Evolutionary conservation across 306 rosid genomes (phyloP).

Genomic region (Gastrolobium villosum): DNA sequence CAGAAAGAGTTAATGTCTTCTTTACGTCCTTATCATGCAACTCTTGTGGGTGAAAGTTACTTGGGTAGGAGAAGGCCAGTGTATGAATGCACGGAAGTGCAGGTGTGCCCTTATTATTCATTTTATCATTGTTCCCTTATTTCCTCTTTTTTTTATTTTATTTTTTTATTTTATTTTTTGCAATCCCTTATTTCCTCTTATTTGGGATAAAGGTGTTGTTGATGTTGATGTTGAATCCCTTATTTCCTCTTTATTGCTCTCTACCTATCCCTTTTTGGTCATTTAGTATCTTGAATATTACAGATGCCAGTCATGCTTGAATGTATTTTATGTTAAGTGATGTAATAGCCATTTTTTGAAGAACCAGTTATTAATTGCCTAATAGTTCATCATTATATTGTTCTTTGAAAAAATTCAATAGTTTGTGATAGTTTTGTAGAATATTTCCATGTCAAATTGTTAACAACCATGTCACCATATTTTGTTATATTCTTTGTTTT

Average conservation of each 20-base stretch:
- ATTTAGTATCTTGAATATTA: conserved; percentile 1
- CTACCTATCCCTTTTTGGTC: neutral
- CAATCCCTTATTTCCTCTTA: conserved; percentile 2
- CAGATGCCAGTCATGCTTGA: conserved; percentile 8
- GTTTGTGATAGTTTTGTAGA: conserved; percentile 18
- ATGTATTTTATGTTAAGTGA: neutral
- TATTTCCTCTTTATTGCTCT: conserved; percentile 2
- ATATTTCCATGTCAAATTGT: conserved; percentile 29
- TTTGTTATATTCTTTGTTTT: conserved; percentile 26
- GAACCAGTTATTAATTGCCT: conserved; percentile 3
- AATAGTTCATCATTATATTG: conserved; percentile 7
- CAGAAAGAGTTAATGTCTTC: conserved; percentile 77
- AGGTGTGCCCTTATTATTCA: conserved; percentile 64
- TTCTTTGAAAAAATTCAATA: conserved; percentile 15
- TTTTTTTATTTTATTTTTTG: too few relatives aligned
- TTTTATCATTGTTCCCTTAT: conserved; percentile 13
- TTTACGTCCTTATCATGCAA: conserved; percentile 83
- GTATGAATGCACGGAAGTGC: conserved; percentile 86
- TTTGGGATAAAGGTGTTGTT: too few relatives aligned
- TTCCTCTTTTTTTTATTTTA: too few relatives aligned
- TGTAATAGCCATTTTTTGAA: conserved; percentile 10
- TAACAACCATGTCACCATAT: conserved; percentile 9
- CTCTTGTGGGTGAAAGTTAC: conserved; percentile 96
- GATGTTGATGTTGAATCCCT: too few relatives aligned
- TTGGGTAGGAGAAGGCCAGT: conserved; percentile 89